phyloP scores from a whole-genome alignment of 1,139 yeast species.

The Kurtzmaniella quercitrusa region DNA sequence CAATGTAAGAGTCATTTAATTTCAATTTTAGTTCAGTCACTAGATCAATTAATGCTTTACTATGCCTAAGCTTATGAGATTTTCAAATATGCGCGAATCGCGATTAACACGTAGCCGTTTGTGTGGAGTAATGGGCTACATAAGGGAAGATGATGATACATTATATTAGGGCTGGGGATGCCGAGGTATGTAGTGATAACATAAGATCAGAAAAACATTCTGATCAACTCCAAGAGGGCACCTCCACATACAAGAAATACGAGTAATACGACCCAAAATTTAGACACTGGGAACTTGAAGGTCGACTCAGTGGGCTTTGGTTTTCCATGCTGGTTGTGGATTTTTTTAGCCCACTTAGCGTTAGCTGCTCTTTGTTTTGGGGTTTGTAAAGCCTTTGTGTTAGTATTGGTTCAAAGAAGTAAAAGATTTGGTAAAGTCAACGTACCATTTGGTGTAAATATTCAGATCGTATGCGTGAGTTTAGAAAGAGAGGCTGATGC shows the following conservation, averaged over 20 bases:
- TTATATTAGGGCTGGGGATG: background rate
- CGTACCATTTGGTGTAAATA: background rate
- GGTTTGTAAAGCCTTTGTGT: conserved; percentile 53
- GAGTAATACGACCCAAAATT: conserved; percentile 56
- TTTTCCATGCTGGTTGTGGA: conserved; percentile 68
- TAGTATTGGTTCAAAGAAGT: background rate
- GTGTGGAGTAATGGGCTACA: background rate
- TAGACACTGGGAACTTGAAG: conserved; percentile 46
- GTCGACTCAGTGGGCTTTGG: conserved; percentile 35
- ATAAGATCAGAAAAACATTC: conserved; percentile 38
- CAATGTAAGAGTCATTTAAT: too few species aligned
- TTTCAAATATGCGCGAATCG: background rate
- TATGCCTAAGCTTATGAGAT: too few species aligned
- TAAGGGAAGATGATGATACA: background rate
- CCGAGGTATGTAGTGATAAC: background rate
- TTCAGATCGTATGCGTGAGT: background rate
- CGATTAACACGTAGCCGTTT: background rate
- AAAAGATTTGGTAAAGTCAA: background rate
- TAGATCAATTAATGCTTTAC: too few species aligned
- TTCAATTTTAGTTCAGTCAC: too few species aligned
- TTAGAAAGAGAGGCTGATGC: too few species aligned
- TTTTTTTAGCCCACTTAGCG: conserved; percentile 70
- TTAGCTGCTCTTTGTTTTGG: conserved; percentile 85
- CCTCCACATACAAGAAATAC: conserved; percentile 80
- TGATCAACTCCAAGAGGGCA: conserved; percentile 67